These are phyloP conservation scores for Paxillus ammoniavirescens DNA, from an alignment of 768 basidiomycete species.

Conservation along the genomic window DNA sequence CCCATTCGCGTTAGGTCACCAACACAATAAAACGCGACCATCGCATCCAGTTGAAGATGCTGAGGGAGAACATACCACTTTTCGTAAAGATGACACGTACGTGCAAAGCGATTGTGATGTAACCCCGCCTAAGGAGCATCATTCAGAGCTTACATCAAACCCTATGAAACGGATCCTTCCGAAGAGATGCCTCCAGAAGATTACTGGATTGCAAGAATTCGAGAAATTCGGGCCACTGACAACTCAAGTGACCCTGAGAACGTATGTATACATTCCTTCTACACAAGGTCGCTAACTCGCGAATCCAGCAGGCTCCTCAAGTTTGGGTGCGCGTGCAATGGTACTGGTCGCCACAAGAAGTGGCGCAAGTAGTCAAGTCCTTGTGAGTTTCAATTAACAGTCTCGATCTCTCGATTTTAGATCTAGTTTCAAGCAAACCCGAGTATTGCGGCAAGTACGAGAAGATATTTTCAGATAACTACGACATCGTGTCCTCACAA, in stretches of 20 bases:
- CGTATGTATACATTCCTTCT: constrained; percentile 17
- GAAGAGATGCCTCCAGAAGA: constrained; percentile 31
- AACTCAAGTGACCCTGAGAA: constrained; percentile 20
- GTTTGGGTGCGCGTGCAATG: constrained; percentile 56
- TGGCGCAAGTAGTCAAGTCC: constrained; percentile 40
- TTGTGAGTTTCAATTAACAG: constrained; percentile 39
- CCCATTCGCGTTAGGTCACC: not conserved
- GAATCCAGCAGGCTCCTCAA: constrained; percentile 21
- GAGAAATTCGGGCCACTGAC: constrained; percentile 37
- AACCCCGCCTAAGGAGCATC: not conserved
- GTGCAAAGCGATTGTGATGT: constrained; percentile 4
- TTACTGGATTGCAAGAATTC: constrained; percentile 53
- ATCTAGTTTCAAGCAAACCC: constrained; percentile 34
- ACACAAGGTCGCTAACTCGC: not conserved
- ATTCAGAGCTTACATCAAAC: constrained; percentile 41
- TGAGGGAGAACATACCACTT: constrained; percentile 19
- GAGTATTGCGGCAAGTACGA: constrained; percentile 45
- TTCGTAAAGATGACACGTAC: constrained; percentile 36
- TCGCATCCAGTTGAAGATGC: constrained; percentile 13
- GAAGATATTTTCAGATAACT: constrained; percentile 46
- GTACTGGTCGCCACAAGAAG: constrained; percentile 54
- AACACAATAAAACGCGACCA: not conserved
- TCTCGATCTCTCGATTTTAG: not conserved
- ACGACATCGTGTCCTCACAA: constrained; percentile 45
- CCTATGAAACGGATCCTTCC: constrained; percentile 28